A percentile compares a stretch with the other conserved stretches of the same genome.
Evolutionary conservation across 192 early-diverging fungal genomes (phyloP).

Genomic region (Bifiguratus adelaidae): DNA sequence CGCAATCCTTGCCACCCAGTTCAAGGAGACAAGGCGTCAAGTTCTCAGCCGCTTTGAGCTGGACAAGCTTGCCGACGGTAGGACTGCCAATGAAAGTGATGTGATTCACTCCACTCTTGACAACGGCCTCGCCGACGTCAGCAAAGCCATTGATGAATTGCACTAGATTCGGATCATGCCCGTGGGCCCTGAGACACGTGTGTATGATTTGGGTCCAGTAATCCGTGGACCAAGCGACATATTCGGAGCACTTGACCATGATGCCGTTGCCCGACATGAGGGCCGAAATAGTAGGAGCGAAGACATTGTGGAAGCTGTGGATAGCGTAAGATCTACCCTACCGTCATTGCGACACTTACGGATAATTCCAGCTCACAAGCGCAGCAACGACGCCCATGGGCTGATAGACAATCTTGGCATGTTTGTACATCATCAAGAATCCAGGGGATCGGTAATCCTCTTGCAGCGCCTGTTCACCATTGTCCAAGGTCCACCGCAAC

Average conservation of each 20-base stretch:
- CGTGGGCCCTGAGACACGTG: constrained; percentile 54
- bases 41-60: constrained; percentile 51
- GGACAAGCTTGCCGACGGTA: constrained; percentile 67
- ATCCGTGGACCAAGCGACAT: constrained; percentile 69
- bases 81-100: constrained; percentile 87
- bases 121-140: constrained; percentile 70
- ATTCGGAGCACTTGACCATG: constrained; percentile 76
- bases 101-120: constrained; percentile 50
- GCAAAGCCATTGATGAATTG: constrained; percentile 71
- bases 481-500: constrained; percentile 67
- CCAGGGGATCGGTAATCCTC: constrained; percentile 58
- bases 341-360: constrained; percentile 20
- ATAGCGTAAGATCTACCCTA: not conserved
- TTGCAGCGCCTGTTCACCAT: constrained; percentile 59
- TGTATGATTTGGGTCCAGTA: constrained; percentile 57
- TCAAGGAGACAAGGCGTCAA: constrained; percentile 83
- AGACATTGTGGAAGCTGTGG: constrained; percentile 51
- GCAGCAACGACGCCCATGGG: constrained; percentile 76
- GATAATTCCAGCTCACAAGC: constrained; percentile 85
- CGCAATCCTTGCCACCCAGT: constrained; percentile 85
- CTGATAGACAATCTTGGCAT: constrained; percentile 63
- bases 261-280: constrained; percentile 81
- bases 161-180: constrained; percentile 69
- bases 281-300: constrained; percentile 73
- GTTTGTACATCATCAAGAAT: constrained; percentile 66